Evolutionary conservation across 768 basidiomycete species (phyloP), one percentile per base, ranked within the genome.

Genomic region (Pulveroboletus frians): DNA sequence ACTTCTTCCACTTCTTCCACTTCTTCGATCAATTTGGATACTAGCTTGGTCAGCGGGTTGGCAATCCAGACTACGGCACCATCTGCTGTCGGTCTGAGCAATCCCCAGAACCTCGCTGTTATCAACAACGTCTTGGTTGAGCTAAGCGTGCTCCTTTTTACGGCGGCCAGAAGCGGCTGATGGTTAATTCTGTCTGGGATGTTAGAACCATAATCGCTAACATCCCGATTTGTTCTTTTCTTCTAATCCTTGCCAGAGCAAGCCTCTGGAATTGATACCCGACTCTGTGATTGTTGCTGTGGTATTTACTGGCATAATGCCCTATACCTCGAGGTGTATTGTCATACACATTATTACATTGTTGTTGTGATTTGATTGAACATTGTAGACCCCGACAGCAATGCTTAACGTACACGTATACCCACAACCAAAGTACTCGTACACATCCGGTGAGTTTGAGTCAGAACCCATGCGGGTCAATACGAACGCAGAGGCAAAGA

Each of bases 51-150:
- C 42, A 71, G 65, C 45, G 66, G 61, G 15, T 53, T 70, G 53
- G 59, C 55, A 41, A 31, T 47, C 32, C 56, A 65, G 9, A 61
- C 59, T 21, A 56, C 51, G n/a, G 39, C 43, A 15, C 13, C 11
- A 38, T 53, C 73, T 23, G 54, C 67, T 43, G 69, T 72, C 26
- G 53, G 65, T 40, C 40, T 64, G 30, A 53, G 51, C 31, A 49
- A 64, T 47, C 66, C 70, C 8, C 49, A 73, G 52, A 71, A 68
- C 51, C 52, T 76, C 23, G 31, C 67, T 14, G 49, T 43, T 32
- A 52, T 78, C 17, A 67, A 71, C 43, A 49, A 68, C 39, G 62
- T 66, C n/a, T 31, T 78, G 38, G 47, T 76, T 41, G 63, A 63
- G 29, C 21, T 78, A 20, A 74, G 52, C 20, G 6, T 43, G 1